Percentiles rank a stretch among this genome's conserved stretches.
phyloP scores from a whole-genome alignment of 441 rosid genomes.

The Metrosideros polymorpha region DNA sequence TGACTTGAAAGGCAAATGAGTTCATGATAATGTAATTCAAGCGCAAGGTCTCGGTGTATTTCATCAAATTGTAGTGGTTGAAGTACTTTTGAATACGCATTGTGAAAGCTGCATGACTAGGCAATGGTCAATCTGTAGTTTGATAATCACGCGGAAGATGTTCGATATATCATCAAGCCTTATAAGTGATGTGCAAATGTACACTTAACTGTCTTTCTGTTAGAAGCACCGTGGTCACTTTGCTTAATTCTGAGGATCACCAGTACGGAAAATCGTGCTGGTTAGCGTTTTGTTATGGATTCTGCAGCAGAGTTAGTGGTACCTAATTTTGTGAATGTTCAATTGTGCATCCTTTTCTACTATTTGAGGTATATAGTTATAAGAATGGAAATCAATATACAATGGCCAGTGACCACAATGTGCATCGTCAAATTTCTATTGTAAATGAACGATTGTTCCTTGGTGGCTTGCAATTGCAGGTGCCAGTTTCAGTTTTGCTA shows the following conservation, averaged over 20 bases:
- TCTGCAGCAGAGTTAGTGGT: background rate
- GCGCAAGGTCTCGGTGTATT: background rate
- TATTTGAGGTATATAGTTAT: background rate
- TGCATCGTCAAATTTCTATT: background rate
- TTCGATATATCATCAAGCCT: background rate
- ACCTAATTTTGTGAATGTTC: background rate
- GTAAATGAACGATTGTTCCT: background rate
- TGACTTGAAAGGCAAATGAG: background rate
- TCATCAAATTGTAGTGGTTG: background rate
- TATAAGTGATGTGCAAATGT: too few species aligned
- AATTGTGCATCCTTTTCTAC: background rate
- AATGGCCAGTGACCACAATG: background rate
- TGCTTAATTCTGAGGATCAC: background rate
- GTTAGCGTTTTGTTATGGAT: background rate
- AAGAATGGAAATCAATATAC: background rate
- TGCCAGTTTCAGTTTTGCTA: background rate
- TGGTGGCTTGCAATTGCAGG: background rate
- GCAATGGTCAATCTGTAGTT: background rate
- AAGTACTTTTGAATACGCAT: background rate
- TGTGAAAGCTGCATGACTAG: background rate
- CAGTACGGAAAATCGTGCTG: fast-evolving
- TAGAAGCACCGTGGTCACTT: background rate
- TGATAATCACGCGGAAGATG: background rate
- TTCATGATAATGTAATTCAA: background rate
- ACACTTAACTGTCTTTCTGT: background rate